phyloP scores from a whole-genome alignment of 202 grass and related monocot species.

The Panicum hallii region DNA sequence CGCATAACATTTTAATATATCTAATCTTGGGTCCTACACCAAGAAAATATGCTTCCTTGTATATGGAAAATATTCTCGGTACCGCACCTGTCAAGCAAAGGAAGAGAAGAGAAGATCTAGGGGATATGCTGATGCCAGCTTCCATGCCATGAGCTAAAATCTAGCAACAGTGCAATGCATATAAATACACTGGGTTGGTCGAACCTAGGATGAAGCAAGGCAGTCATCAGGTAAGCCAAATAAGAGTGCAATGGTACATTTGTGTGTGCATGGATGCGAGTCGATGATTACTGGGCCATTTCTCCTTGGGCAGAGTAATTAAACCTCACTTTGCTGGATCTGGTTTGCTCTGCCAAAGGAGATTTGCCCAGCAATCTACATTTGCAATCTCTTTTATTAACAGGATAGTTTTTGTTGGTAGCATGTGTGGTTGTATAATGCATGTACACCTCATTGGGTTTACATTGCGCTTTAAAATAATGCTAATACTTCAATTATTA shows the following conservation, averaged over 20 bases:
- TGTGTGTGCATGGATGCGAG: slow-evolving; percentile 31
- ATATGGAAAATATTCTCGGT: slow-evolving; percentile 37
- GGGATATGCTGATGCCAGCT: slow-evolving; percentile 49
- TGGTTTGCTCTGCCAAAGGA: slow-evolving; percentile 54
- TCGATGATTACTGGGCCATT: slow-evolving; percentile 49
- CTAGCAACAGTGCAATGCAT: slow-evolving; percentile 24
- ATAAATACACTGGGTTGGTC: slow-evolving; percentile 46
- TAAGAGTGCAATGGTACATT: background rate
- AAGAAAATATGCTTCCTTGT: slow-evolving; percentile 39
- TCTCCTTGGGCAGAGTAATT: slow-evolving; percentile 59
- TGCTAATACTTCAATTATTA: background rate
- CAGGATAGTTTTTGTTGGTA: background rate
- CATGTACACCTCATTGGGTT: background rate
- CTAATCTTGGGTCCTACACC: slow-evolving; percentile 21
- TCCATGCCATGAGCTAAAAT: background rate
- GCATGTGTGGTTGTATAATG: background rate
- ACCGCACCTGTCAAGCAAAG: slow-evolving; percentile 29
- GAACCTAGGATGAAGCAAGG: slow-evolving; percentile 42
- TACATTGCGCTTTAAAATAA: background rate
- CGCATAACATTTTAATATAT: slow-evolving; percentile 45
- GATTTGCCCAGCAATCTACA: slow-evolving; percentile 64
- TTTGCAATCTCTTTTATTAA: slow-evolving; percentile 20
- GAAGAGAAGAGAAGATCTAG: slow-evolving; percentile 31
- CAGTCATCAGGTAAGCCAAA: slow-evolving; percentile 34
- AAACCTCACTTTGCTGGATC: background rate